Base-by-base conservation (phyloP, 441 rosid species). In the Adansonia gregorii region DNA sequence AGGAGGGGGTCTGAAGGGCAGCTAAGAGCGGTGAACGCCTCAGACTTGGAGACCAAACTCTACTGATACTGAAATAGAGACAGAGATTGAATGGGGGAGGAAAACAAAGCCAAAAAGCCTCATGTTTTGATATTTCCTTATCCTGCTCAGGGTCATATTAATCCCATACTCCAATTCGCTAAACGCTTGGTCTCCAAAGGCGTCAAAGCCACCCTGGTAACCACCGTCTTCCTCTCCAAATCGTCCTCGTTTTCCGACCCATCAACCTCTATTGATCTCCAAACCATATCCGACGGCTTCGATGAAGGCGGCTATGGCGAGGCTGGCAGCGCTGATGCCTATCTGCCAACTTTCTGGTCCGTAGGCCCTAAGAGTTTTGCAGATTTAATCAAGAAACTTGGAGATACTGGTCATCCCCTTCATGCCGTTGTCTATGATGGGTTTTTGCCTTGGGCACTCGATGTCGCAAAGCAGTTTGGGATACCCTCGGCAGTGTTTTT, bases 201-300 rank as follows among this genome's bases (percentile, higher is more conserved):
- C 3, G 51, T 19, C 4, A 67, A 43, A 43, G 52, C 54, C 31
- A 20, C 54, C 2, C 9, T 67, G 0, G 54, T 45, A 2, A 4
- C 52, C 35, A 45, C 54, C n/a, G 72, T 67, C 54, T 67, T 67
- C 72, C 72, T 45, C n/a, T 20, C 72, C 3, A 19, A 19, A 3
- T 35, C 39, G 9, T 67, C 72, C 72, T 43, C n/a, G 8, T 19
- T 67, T 67, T 9, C 8, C 35, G 17, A 19, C 22, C 48, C n/a
- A 0, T 43, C 72, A 3, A 20, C 15, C 31, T 67, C 54, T 5
- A 17, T 67, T 12, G 54, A 67, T 45, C 54, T 43, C 3, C n/a
- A 20, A 15, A 45, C 54, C n/a, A 43, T 67, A 67, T 67, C 72
- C 52, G 72, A 67, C 3, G 72, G 72, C 54, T 67, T 67, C 31